Evolutionary conservation across 1,284 basidiomycete species (phyloP).

Genomic region (Lignosus rhinocerotis): DNA sequence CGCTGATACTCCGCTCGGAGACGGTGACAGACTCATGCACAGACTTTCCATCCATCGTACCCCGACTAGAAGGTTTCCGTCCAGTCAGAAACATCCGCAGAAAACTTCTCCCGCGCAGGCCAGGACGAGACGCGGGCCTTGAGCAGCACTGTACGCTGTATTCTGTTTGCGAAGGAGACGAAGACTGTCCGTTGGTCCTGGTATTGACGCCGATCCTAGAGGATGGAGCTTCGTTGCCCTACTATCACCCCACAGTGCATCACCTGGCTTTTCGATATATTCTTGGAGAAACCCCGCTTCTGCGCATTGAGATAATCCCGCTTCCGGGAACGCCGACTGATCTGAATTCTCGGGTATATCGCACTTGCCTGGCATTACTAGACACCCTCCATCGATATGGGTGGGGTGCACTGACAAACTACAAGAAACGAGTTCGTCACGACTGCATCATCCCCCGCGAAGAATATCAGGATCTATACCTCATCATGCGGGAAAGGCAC

Average conservation of each 20-base stretch:
- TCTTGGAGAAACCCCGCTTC: constrained; percentile 19
- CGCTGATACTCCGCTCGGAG: constrained; percentile 78
- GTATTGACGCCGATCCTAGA: constrained; percentile 63
- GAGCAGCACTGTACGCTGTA: constrained; percentile 79
- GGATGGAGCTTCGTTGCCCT: constrained; percentile 54
- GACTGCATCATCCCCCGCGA: constrained; percentile 81
- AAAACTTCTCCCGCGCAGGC: constrained; percentile 69
- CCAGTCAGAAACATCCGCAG: constrained; percentile 55
- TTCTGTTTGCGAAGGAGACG: constrained; percentile 27
- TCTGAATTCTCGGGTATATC: constrained; percentile 65
- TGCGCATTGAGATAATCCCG: constrained; percentile 60
- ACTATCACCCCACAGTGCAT: constrained; percentile 76
- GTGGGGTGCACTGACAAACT: constrained; percentile 78
- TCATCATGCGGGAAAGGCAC: constrained; percentile 82
- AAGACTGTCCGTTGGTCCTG: constrained; percentile 43
- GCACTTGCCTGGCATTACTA: constrained; percentile 80
- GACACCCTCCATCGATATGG: constrained; percentile 85
- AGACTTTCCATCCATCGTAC: constrained; percentile 38
- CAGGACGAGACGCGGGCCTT: constrained; percentile 64
- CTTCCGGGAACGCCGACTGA: constrained; percentile 52
- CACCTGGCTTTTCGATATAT: constrained; percentile 74
- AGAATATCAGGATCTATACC: constrained; percentile 88
- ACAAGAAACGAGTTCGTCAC: constrained; percentile 86
- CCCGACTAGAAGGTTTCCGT: constrained; percentile 41
- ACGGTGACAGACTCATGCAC: constrained; percentile 47